Evolutionary conservation across 148 eudicot species (phyloP), one percentile per base, ranked within the genome.

Genomic region (Drosera capensis): DNA sequence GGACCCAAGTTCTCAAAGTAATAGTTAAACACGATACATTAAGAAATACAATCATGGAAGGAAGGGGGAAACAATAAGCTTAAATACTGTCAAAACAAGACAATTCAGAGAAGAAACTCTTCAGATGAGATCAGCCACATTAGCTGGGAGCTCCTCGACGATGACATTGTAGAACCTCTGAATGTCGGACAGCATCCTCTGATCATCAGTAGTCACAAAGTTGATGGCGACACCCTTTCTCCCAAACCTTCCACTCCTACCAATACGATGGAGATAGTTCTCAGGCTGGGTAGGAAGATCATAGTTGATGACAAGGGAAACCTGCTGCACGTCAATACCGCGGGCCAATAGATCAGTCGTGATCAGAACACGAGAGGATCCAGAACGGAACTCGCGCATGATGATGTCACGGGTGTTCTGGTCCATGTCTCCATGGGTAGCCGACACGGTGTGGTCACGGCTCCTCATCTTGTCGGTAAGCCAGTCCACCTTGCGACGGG

Each of bases 391-490:
- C 26, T 70, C 74, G 0, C 74, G 62, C 70, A 70, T 70, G 22
- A 70, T 70, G 19, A 70, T 70, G 26, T 70, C 74, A 2, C 74
- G 25, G 0, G 74, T 70, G 59, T 70, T 70, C 55, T 70, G 74
- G 46, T 68, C 73, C 73, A 68, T 68, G 65, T 68, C 73, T 35
- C 69, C 69, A 8, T 68, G 73, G 22, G 69, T 70, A 49, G 74
- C 74, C 7, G 74, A 70, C 45, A 70, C 74, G 12, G 74, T 70
- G 46, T 70, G 74, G 49, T 70, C 74, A 2, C 66, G 61, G 48
- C 63, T 42, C 1, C 74, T 56, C 74, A 70, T 70, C 23, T 64
- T 59, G 56, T 70, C 70, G 7, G 74, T 64, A 19, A 70, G 70
- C 74, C 74, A 70, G 65, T 70, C 74, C 3, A 70, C 74, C 56